These are phyloP conservation scores for Candida sanyaensis DNA, from an alignment of 1,139 yeast species.

Conservation along the genomic window DNA sequence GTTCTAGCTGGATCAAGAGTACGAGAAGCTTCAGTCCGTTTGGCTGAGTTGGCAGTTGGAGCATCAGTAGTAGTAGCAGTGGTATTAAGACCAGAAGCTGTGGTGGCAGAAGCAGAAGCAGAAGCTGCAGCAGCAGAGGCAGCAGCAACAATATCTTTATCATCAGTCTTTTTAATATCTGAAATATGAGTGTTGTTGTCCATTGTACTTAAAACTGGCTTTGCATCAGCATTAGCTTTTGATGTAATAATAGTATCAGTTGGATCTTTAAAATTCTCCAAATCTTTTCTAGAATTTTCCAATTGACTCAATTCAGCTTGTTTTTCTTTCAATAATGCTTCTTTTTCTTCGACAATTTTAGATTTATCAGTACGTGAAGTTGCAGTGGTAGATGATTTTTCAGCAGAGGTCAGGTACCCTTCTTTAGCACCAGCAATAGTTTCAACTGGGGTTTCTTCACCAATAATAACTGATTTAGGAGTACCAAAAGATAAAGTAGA, in stretches of 20 bases:
- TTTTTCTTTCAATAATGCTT: constrained; percentile 13
- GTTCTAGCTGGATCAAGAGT: constrained; percentile 1
- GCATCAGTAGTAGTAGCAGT: neutral
- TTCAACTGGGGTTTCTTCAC: constrained; percentile 9
- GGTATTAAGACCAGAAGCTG: constrained; percentile 3
- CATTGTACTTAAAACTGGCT: constrained; percentile 31
- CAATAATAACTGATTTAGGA: constrained; percentile 5
- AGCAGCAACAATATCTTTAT: constrained; percentile 15
- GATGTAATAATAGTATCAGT: constrained; percentile 32
- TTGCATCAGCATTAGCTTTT: constrained; percentile 21
- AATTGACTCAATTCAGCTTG: constrained; percentile 12
- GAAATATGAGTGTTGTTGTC: constrained; percentile 35
- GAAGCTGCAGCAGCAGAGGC: constrained; percentile 14
- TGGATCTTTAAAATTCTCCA: constrained; percentile 28
- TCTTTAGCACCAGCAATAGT: constrained; percentile 9
- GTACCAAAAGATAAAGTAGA: constrained; percentile 16
- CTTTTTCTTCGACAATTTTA: constrained; percentile 7
- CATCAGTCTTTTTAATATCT: constrained; percentile 5
- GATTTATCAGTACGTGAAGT: constrained; percentile 13
- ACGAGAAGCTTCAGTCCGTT: neutral
- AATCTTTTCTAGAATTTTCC: constrained; percentile 12
- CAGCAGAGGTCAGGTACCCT: constrained; percentile 20
- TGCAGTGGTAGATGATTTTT: constrained; percentile 9
- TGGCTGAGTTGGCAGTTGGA: constrained; percentile 1
- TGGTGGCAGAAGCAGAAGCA: constrained; percentile 5